A percentile compares a stretch with the other conserved stretches of the same genome.
Evolutionary conservation across 805 yeast genomes (phyloP).

Genomic region (Candida alai): DNA sequence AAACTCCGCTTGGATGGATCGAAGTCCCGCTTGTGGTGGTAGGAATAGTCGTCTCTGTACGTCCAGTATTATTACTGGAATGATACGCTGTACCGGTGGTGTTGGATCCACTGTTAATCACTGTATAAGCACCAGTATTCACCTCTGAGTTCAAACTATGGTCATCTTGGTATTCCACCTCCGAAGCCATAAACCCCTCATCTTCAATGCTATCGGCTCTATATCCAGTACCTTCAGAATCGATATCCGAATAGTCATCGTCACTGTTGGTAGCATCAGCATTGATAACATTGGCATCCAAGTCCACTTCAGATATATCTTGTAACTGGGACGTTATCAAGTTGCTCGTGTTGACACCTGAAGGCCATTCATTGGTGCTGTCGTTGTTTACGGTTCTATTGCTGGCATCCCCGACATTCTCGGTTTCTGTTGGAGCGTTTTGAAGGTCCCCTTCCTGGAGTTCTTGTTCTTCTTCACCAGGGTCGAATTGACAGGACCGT

Average conservation of each 20-base stretch:
- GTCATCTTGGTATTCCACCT: conserved; percentile 43
- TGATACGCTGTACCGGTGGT: conserved; percentile 9
- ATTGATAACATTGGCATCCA: conserved; percentile 46
- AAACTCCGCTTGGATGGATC: not conserved
- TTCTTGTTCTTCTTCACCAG: conserved; percentile 8
- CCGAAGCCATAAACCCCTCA: conserved; percentile 47
- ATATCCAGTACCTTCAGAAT: conserved; percentile 12
- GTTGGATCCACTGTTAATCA: conserved; percentile 8
- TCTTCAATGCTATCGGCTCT: conserved; percentile 16
- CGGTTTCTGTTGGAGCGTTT: no score
- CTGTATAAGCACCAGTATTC: conserved; percentile 8
- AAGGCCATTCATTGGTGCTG: not conserved
- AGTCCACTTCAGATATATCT: conserved; percentile 24
- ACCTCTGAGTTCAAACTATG: conserved; percentile 23
- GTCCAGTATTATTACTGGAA: conserved; percentile 14
- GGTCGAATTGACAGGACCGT: conserved; percentile 8
- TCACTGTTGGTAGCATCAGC: conserved; percentile 31
- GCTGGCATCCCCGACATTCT: no score
- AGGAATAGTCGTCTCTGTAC: conserved; percentile 18
- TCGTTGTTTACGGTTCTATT: no score
- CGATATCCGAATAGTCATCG: no score
- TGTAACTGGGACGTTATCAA: not conserved
- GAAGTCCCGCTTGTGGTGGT: conserved; percentile 16
- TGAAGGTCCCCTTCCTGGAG: no score
- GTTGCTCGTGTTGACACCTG: conserved; percentile 1